These are phyloP conservation scores for Aspergillus incahuasiensis DNA, from an alignment of 495 filamentous ascomycete species.

Conservation along the genomic window DNA sequence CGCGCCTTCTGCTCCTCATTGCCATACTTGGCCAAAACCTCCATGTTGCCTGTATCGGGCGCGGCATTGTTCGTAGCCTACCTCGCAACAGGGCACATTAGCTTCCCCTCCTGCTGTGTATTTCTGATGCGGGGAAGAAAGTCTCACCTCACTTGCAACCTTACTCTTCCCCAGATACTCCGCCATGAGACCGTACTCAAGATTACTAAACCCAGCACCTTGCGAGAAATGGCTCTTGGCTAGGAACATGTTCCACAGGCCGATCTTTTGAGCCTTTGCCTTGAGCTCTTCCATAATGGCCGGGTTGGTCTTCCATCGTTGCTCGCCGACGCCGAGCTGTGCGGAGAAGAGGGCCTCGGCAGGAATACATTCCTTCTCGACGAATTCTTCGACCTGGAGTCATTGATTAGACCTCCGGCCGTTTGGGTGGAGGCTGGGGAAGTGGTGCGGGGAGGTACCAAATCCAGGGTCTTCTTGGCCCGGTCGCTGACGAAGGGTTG, in stretches of 20 bases:
- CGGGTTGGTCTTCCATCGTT: slow-evolving; percentile 75
- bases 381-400: slow-evolving; percentile 79
- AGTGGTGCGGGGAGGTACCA: slow-evolving; percentile 37
- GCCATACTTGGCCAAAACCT: slow-evolving; percentile 89
- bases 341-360: slow-evolving; percentile 73
- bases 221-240: slow-evolving; percentile 92
- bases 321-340: slow-evolving; percentile 69
- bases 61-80: slow-evolving; percentile 85
- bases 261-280: slow-evolving; percentile 72
- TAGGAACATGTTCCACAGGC: slow-evolving; percentile 98
- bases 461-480: slow-evolving; percentile 68
- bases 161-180: slow-evolving; percentile 80
- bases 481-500: slow-evolving; percentile 68
- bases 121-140: neutral
- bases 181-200: slow-evolving; percentile 92
- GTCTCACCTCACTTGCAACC: slow-evolving; percentile 63
- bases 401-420: slow-evolving; percentile 22
- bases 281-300: slow-evolving; percentile 84
- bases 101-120: neutral
- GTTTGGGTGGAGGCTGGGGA: neutral
- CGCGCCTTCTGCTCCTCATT: slow-evolving; percentile 82
- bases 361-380: slow-evolving; percentile 92
- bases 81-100: neutral
- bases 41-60: slow-evolving; percentile 95
- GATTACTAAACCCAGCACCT: slow-evolving; percentile 83